Evolutionary conservation across 345 rosid species (phyloP), one percentile per base, ranked within the genome.

Genomic region (Pistacia integerrima): DNA sequence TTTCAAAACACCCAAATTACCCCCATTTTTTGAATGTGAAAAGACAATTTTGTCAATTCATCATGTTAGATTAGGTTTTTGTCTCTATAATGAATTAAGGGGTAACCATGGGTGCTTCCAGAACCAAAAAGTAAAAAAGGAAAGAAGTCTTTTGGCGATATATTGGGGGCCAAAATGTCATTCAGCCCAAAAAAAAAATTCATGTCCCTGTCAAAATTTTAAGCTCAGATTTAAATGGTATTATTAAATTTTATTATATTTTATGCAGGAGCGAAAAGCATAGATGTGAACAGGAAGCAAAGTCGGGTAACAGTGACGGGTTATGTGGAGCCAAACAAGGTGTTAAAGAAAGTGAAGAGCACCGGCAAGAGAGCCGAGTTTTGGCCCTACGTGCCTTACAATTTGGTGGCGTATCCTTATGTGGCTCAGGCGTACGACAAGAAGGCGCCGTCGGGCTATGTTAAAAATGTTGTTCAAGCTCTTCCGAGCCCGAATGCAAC

Each of bases 401-500:
- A 86, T 73, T 46, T 88, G 52, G 91, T 88, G 57, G 84, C 89
- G 0, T 84, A 86, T 33, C 91, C 91, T 0, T 88, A 86, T 11
- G 86, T 67, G 3, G 82, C 82, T 41, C 80, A 78, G 55, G 86
- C 88, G 59, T 88, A 88, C 67, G 91, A 88, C 76, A 88, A 86
- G 83, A 88, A 77, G 48, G 91, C 91, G 2, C 91, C 91, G 1
- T 20, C 89, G 4, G 91, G 91, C 4, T 86, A 74, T 49, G 89
- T 88, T 1, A 86, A 18, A 83, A 81, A 88, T 51, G 88, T 66
- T n/a, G 78, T 67, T 8, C 89, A 86, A 55, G 85, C 91, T 1
- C 80, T 81, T 36, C 74, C 83, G 10, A 75, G 67, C 71, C 86
- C 89, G 1, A 67, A 67, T 36, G 86, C 77, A 1, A 1, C 83